Conservation (phyloP, 2,329 filamentous ascomycete genomes). For the Lojkania enalia region DNA sequence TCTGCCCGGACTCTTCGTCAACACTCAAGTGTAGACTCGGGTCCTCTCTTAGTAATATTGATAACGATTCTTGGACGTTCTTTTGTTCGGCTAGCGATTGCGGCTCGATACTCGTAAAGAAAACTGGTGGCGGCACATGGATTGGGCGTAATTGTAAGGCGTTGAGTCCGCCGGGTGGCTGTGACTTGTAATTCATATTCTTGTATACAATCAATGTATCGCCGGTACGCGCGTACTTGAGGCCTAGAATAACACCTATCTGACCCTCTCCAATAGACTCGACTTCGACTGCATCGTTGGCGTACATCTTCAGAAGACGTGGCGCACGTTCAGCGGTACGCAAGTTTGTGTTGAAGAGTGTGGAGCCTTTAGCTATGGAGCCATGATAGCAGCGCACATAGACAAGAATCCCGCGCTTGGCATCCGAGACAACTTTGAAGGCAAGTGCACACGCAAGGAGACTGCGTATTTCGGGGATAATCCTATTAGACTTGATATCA, state of each 20-base stretch:
- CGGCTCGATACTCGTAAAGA: constrained; percentile 92
- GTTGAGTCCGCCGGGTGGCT: constrained; percentile 69
- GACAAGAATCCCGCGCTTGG: constrained; percentile 81
- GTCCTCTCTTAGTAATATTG: constrained; percentile 83
- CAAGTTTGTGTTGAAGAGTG: constrained; percentile 86
- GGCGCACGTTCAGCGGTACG: constrained; percentile 77
- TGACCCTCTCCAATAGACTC: constrained; percentile 80
- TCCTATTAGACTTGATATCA: constrained; percentile 4
- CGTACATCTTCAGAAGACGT: constrained; percentile 85
- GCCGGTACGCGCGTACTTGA: constrained; percentile 90
- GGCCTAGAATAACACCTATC: constrained; percentile 88
- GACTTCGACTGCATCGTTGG: constrained; percentile 82
- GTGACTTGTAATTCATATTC: constrained; percentile 61
- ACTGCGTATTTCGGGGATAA: constrained; percentile 27
- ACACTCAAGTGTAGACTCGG: constrained; percentile 84
- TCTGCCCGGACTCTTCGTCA: constrained; percentile 90
- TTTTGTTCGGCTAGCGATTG: constrained; percentile 78
- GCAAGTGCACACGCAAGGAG: constrained; percentile 71
- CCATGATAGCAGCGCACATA: constrained; percentile 94
- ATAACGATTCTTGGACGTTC: constrained; percentile 73
- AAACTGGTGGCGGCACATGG: constrained; percentile 87
- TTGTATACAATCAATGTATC: constrained; percentile 83
- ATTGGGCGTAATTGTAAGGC: constrained; percentile 84
- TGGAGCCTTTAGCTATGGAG: constrained; percentile 70
- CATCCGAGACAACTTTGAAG: constrained; percentile 94